phyloP scores from a whole-genome alignment of 2,329 filamentous ascomycete genomes.

The Fusarium pilosicola region DNA sequence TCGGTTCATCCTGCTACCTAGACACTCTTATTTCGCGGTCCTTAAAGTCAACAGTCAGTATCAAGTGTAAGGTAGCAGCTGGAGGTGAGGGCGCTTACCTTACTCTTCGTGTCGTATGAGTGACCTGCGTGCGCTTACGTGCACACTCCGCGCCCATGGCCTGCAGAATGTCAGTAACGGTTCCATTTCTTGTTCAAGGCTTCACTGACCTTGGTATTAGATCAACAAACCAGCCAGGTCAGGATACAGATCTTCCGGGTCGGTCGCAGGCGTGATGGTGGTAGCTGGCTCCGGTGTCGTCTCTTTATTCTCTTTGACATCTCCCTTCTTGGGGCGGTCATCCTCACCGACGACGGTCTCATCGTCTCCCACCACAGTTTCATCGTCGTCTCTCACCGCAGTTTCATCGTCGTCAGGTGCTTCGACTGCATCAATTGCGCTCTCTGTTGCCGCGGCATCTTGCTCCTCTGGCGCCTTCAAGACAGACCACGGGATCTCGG shows the following conservation, averaged over 20 bases:
- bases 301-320: not conserved
- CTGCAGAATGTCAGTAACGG: not conserved
- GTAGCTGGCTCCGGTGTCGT: not conserved
- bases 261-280: no score
- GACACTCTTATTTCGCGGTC: rapidly evolving
- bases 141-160: not conserved
- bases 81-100: no score
- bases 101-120: not conserved
- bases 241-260: not conserved
- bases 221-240: not conserved
- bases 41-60: not conserved
- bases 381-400: not conserved
- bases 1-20: no score
- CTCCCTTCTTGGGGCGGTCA: not conserved
- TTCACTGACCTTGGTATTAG: not conserved
- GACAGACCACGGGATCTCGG: not conserved
- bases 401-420: not conserved
- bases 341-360: not conserved
- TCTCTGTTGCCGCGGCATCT: not conserved
- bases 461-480: not conserved
- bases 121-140: not conserved
- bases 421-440: not conserved
- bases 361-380: not conserved
- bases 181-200: not conserved
- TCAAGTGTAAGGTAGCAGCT: no score